A percentile compares a stretch with the other conserved stretches of the same genome.
Evolutionary conservation across 176 grass and related monocot species (phyloP).

Genomic region (Secale cereale): DNA sequence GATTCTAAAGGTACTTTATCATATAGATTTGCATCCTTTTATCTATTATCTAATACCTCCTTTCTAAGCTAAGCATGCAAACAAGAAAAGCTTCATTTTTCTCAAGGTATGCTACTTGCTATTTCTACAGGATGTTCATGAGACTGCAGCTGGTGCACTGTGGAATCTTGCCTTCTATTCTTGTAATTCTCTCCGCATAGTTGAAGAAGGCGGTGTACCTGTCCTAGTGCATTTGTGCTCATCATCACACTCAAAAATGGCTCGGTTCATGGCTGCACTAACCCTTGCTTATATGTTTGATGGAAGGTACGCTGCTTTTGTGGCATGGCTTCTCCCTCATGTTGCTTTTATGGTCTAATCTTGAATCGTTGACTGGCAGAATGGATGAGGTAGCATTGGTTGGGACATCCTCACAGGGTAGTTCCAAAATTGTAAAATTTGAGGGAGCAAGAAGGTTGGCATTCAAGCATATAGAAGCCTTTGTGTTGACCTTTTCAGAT

Average conservation of each 20-base stretch:
- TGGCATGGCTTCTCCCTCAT: conserved; percentile 1
- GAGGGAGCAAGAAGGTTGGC: conserved; percentile 96
- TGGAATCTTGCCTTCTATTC: conserved; percentile 99
- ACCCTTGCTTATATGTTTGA: conserved; percentile 99
- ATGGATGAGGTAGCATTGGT: conserved; percentile 89
- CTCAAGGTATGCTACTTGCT: conserved; percentile 3
- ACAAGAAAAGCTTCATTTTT: background rate
- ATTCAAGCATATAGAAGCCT: conserved; percentile 93
- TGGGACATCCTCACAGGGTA: conserved; percentile 70
- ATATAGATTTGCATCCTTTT: background rate
- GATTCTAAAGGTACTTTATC: background rate
- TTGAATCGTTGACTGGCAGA: conserved; percentile 52
- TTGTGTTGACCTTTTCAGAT: conserved; percentile 83
- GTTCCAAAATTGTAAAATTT: conserved; percentile 72
- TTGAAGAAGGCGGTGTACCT: conserved; percentile 96
- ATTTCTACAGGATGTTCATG: conserved; percentile 84
- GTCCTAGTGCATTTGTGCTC: conserved; percentile 82
- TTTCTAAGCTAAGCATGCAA: conserved; percentile 3
- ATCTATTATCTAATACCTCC: background rate
- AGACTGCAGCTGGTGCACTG: conserved; percentile 97
- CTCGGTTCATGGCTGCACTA: conserved; percentile 99
- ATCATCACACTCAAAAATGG: conserved; percentile 92
- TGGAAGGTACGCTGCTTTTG: conserved; percentile 63
- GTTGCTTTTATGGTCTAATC: conserved; percentile 21
- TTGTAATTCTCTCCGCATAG: conserved; percentile 85